phyloP scores from a whole-genome alignment of 2,329 filamentous ascomycete species.

The Canariomyces notabilis region DNA sequence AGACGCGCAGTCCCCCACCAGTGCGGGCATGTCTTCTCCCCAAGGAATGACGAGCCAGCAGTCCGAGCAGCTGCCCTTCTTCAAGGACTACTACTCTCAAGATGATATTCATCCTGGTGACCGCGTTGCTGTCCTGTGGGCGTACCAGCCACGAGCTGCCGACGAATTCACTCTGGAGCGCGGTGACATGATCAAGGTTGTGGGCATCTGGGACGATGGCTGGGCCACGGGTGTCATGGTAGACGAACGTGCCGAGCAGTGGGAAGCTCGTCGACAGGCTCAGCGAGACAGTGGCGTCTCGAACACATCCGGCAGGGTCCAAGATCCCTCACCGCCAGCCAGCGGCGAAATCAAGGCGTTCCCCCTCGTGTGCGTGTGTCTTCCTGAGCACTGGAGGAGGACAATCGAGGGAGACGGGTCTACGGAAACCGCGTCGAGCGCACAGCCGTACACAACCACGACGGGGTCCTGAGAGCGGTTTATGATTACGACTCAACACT shows the following conservation, averaged over 20 bases:
- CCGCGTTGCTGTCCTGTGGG: conserved; percentile 87
- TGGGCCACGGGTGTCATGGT: conserved; percentile 93
- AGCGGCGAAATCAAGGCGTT: conserved; percentile 93
- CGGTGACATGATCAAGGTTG: conserved; percentile 95
- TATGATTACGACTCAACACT: conserved; percentile 24
- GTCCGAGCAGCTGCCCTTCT: conserved; percentile 91
- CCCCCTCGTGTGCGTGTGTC: conserved; percentile 90
- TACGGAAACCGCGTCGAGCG: conserved; percentile 56
- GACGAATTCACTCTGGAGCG: conserved; percentile 93
- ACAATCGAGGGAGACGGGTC: conserved; percentile 87
- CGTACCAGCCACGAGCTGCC: conserved; percentile 86
- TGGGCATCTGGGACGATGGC: conserved; percentile 98
- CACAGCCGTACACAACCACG: conserved; percentile 27
- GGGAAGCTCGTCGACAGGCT: conserved; percentile 68
- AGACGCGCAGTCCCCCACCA: conserved; percentile 69
- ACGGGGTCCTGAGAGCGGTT: conserved; percentile 24
- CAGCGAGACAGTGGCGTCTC: conserved; percentile 94
- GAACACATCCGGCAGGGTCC: conserved; percentile 60
- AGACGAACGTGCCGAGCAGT: conserved; percentile 80
- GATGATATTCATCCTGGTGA: conserved; percentile 93
- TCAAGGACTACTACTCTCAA: conserved; percentile 98
- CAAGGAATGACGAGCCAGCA: conserved; percentile 80
- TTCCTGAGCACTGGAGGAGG: conserved; percentile 93
- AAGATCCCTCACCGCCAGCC: conserved; percentile 57
- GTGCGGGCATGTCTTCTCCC: conserved; percentile 75